phyloP scores from a whole-genome alignment of 768 basidiomycete species.

The Lactifluus piperatus region DNA sequence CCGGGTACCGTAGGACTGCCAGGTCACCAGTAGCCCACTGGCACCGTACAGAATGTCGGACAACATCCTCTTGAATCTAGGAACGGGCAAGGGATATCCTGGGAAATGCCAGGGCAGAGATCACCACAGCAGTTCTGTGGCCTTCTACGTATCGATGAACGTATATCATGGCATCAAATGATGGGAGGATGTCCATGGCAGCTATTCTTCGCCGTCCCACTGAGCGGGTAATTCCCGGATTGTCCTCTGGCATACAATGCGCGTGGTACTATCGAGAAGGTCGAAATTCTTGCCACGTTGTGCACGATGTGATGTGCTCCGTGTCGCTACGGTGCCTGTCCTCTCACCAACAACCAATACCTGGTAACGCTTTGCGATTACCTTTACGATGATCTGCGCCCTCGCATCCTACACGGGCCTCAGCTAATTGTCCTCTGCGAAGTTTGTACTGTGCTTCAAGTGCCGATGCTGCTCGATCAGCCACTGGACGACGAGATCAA shows the following conservation, averaged over 20 bases:
- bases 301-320: neutral
- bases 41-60: neutral
- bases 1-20: neutral
- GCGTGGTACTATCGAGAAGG: too few species aligned
- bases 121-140: too few species aligned
- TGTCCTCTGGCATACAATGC: too few species aligned
- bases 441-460: conserved; percentile 93
- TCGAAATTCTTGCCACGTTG: too few species aligned
- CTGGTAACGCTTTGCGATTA: conserved; percentile 81
- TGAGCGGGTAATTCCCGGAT: too few species aligned
- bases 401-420: conserved; percentile 89
- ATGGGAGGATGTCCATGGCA: too few species aligned
- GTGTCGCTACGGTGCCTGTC: neutral
- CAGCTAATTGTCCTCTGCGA: conserved; percentile 83
- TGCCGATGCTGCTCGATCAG: conserved; percentile 91
- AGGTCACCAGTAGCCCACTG: neutral
- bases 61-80: too few species aligned
- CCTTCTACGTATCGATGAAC: too few species aligned
- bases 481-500: conserved; percentile 29
- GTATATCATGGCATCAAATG: too few species aligned
- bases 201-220: too few species aligned
- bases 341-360: neutral
- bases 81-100: too few species aligned
- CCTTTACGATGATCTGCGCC: conserved; percentile 91
- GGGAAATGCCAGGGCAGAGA: too few species aligned